Evolutionary conservation across 169 alveolate genomes (phyloP).

Genomic region (Plasmodium fragile): DNA sequence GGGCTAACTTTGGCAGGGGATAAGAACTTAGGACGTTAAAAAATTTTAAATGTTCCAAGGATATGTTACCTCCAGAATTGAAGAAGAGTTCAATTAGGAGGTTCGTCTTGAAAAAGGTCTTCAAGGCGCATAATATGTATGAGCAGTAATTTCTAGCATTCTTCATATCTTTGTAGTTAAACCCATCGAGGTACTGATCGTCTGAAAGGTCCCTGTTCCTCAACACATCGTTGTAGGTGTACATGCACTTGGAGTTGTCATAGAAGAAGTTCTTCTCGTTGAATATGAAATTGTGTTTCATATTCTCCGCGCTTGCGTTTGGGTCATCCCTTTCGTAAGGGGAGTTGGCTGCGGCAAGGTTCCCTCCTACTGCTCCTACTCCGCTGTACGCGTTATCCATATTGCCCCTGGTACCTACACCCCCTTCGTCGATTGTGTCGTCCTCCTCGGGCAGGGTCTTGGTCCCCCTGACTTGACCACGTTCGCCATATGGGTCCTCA

Average conservation of each 20-base stretch:
- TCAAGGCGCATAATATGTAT: constrained; percentile 48
- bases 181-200: constrained; percentile 44
- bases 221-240: constrained; percentile 64
- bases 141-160: constrained; percentile 65
- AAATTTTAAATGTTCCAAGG: constrained; percentile 31
- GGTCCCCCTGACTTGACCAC: not conserved
- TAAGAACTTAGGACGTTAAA: constrained; percentile 46
- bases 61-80: constrained; percentile 42
- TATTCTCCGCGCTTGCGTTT: not conserved
- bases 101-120: constrained; percentile 45
- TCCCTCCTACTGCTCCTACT: not conserved
- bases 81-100: constrained; percentile 46
- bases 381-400: not conserved
- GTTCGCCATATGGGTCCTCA: constrained; percentile 60
- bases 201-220: constrained; percentile 68
- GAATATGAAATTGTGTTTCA: constrained; percentile 2
- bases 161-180: constrained; percentile 73
- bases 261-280: constrained; percentile 73
- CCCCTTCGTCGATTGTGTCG: not conserved
- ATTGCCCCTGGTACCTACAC: not conserved
- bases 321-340: constrained; percentile 24
- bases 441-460: not conserved
- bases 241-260: constrained; percentile 66
- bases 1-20: constrained; percentile 47
- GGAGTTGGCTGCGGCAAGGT: not conserved